phyloP scores from a whole-genome alignment of 306 rosid genomes.

The Medicago ruthenica region DNA sequence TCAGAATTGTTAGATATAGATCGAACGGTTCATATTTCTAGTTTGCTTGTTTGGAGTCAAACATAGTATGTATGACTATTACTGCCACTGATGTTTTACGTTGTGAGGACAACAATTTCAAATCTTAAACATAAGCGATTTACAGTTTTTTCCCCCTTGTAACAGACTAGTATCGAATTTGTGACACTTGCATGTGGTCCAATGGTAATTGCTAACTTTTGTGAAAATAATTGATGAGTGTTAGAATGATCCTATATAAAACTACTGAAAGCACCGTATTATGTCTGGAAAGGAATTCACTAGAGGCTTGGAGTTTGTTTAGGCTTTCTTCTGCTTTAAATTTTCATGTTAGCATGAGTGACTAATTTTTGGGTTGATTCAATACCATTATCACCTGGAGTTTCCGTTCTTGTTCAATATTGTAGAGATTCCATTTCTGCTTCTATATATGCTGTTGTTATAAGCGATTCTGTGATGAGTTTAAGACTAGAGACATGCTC shows the following conservation, averaged over 20 bases:
- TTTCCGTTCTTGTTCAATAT: not conserved
- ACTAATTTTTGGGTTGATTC: not conserved
- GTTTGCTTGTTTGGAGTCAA: constrained; percentile 31
- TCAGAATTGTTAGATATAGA: not conserved
- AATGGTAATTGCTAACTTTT: not conserved
- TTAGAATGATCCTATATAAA: not conserved
- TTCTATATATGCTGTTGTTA: not conserved
- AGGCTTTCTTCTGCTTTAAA: not conserved
- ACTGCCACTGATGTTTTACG: not conserved
- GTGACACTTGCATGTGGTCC: not conserved
- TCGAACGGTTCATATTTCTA: not conserved
- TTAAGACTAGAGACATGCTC: no score
- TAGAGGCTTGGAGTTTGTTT: constrained; percentile 5
- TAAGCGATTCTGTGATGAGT: not conserved
- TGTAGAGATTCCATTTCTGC: not conserved
- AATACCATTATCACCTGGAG: not conserved
- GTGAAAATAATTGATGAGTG: not conserved
- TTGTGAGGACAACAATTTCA: not conserved
- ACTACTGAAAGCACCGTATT: not conserved
- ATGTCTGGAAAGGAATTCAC: no score
- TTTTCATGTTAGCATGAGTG: not conserved
- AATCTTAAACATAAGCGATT: not conserved
- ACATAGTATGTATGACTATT: not conserved
- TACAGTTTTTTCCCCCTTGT: no score
- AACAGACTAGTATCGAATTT: not conserved